phyloP scores from a whole-genome alignment of 768 basidiomycete species.

The Russula vinacea region DNA sequence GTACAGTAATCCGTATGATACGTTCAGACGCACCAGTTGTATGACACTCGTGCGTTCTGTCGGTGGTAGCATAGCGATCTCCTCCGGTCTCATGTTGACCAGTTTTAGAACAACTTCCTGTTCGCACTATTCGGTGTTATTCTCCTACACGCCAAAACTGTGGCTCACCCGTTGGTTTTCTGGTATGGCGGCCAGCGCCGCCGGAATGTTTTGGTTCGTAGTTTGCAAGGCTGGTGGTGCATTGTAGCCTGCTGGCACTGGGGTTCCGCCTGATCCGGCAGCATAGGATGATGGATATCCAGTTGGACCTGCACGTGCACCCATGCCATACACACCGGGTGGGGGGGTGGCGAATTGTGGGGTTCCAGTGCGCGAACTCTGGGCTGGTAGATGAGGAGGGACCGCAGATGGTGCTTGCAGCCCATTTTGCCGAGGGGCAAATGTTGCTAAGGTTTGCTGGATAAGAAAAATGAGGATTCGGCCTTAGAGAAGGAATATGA shows the following conservation, averaged over 20 bases:
- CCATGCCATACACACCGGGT: conserved; percentile 9
- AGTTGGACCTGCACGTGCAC: conserved; percentile 17
- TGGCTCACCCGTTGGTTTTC: conserved; percentile 62
- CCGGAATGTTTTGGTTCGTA: conserved; percentile 39
- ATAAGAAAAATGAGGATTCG: conserved; percentile 11
- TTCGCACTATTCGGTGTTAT: conserved; percentile 25
- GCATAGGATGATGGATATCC: conserved; percentile 18
- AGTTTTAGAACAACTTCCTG: conserved; percentile 77
- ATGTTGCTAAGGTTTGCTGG: conserved; percentile 64
- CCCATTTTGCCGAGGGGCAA: conserved; percentile 34
- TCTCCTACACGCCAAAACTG: conserved; percentile 3
- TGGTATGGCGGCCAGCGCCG: conserved; percentile 56
- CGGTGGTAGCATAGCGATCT: conserved; percentile 72
- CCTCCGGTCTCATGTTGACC: conserved; percentile 77
- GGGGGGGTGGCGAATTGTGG: conserved; percentile 22
- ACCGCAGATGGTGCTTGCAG: conserved; percentile 30
- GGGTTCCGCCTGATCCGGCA: conserved; percentile 3
- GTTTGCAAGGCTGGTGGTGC: conserved; percentile 24
- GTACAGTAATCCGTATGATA: not conserved
- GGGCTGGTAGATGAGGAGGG: conserved; percentile 36
- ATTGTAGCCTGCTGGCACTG: conserved; percentile 10
- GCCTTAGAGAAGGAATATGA: not conserved
- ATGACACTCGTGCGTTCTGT: conserved; percentile 73
- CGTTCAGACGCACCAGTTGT: conserved; percentile 62
- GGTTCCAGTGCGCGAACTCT: conserved; percentile 32